Percentiles rank a stretch among this genome's conserved stretches.
These are phyloP conservation scores for Coffea humblotiana DNA, from an alignment of 305 asterid species.

Conservation along the genomic window DNA sequence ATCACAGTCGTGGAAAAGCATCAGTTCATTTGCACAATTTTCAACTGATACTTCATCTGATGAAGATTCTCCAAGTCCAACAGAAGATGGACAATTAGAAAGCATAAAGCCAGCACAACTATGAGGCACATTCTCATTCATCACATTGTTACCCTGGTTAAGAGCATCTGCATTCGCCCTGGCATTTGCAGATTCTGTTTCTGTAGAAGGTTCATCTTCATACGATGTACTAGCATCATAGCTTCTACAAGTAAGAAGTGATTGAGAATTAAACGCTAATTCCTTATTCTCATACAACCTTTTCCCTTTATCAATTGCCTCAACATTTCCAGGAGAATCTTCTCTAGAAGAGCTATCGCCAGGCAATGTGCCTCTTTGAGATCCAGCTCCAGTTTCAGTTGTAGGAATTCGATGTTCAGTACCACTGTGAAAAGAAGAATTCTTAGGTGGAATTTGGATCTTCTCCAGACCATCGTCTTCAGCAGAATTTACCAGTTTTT, in stretches of 20 bases:
- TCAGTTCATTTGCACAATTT: slow-evolving; percentile 52
- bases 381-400: slow-evolving; percentile 42
- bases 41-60: slow-evolving; percentile 53
- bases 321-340: slow-evolving; percentile 37
- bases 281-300: slow-evolving; percentile 54
- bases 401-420: slow-evolving; percentile 34
- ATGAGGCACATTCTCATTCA: slow-evolving; percentile 32
- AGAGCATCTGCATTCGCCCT: slow-evolving; percentile 26
- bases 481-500: slow-evolving; percentile 50
- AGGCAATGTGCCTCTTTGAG: slow-evolving; percentile 36
- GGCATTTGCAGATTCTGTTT: slow-evolving; percentile 35
- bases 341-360: slow-evolving; percentile 36
- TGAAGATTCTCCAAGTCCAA: slow-evolving; percentile 39
- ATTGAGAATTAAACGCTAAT: slow-evolving; percentile 35
- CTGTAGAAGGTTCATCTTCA: slow-evolving; percentile 37
- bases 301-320: slow-evolving; percentile 44
- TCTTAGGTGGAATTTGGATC: slow-evolving; percentile 42
- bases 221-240: slow-evolving; percentile 57
- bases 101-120: slow-evolving; percentile 30
- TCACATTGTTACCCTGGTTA: slow-evolving; percentile 26
- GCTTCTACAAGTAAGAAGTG: slow-evolving; percentile 27
- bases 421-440: slow-evolving; percentile 33
- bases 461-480: slow-evolving; percentile 42
- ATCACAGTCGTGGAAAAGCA: slow-evolving; percentile 52
- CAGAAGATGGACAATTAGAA: slow-evolving; percentile 29